Evolutionary conservation across 2,329 filamentous ascomycete species (phyloP).

Genomic region (Cercospora beticola): DNA sequence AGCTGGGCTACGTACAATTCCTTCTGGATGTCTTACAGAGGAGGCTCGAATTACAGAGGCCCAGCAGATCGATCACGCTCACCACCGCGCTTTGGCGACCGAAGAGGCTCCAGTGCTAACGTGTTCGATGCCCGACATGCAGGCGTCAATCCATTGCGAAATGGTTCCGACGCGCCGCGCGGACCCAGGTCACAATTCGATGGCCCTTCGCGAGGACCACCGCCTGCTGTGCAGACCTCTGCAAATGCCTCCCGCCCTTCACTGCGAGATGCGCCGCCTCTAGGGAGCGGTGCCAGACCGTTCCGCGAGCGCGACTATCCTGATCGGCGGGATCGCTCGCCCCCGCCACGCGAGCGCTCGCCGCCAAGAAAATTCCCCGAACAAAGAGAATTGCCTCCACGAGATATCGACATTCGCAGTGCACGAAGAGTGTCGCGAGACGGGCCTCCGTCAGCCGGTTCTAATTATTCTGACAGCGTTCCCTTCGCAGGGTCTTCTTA

Average conservation of each 20-base stretch:
- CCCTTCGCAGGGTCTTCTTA: slow-evolving; percentile 53
- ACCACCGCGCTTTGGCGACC: slow-evolving; percentile 67
- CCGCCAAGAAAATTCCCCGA: slow-evolving; percentile 60
- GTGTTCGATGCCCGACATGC: slow-evolving; percentile 33
- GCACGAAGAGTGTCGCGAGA: slow-evolving; percentile 69
- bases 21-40: slow-evolving; percentile 27
- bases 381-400: slow-evolving; percentile 60
- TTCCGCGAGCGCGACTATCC: slow-evolving; percentile 53
- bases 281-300: slow-evolving; percentile 58
- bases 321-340: slow-evolving; percentile 59
- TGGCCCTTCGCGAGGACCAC: slow-evolving; percentile 44
- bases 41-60: slow-evolving; percentile 27
- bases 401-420: slow-evolving; percentile 66
- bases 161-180: slow-evolving; percentile 65
- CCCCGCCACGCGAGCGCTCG: slow-evolving; percentile 63
- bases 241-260: slow-evolving; percentile 43
- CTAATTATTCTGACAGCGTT: slow-evolving; percentile 66
- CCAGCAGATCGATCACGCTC: slow-evolving; percentile 66
- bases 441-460: slow-evolving; percentile 69
- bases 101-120: slow-evolving; percentile 62
- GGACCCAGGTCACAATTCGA: slow-evolving; percentile 79
- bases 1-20: slow-evolving; percentile 3
- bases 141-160: slow-evolving; percentile 27
- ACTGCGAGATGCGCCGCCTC: slow-evolving; percentile 56
- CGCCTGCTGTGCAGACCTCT: slow-evolving; percentile 57